A percentile compares a stretch with the other conserved stretches of the same genome.
Conservation (phyloP, 73 alveolate genomes). For the Effrenium voratum region DNA sequence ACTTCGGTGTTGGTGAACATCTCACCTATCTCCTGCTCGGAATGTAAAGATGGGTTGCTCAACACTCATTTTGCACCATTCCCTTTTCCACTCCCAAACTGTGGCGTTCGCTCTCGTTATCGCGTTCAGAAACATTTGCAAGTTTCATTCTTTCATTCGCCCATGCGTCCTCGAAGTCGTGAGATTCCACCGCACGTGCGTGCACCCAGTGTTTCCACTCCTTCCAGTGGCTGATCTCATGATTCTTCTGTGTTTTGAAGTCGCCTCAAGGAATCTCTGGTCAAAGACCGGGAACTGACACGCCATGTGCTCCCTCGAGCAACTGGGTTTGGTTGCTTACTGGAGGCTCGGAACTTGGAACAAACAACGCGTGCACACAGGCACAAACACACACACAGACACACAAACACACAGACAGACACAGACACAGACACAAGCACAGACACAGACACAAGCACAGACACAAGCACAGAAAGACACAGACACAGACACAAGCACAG, state of each 20-base stretch:
- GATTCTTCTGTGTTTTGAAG: slow-evolving; percentile 36
- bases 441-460: no score
- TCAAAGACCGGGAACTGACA: background rate
- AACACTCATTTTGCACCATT: no score
- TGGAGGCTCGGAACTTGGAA: background rate
- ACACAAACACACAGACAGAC: no score
- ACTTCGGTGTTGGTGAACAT: slow-evolving; percentile 78
- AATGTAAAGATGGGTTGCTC: background rate
- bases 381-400: background rate
- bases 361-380: background rate
- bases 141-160: background rate
- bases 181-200: slow-evolving; percentile 89
- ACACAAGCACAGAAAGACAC: no score
- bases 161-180: slow-evolving; percentile 65
- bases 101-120: background rate
- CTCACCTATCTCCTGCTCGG: slow-evolving; percentile 46
- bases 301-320: background rate
- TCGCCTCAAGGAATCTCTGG: slow-evolving; percentile 6
- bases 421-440: no score
- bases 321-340: background rate
- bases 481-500: no score
- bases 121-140: background rate
- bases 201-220: slow-evolving; percentile 93
- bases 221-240: slow-evolving; percentile 70
- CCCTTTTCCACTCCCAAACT: background rate